Percentiles rank a stretch among this genome's conserved stretches.
These are phyloP conservation scores for Lentinula raphanica DNA, from an alignment of 768 basidiomycete species.

Conservation along the genomic window DNA sequence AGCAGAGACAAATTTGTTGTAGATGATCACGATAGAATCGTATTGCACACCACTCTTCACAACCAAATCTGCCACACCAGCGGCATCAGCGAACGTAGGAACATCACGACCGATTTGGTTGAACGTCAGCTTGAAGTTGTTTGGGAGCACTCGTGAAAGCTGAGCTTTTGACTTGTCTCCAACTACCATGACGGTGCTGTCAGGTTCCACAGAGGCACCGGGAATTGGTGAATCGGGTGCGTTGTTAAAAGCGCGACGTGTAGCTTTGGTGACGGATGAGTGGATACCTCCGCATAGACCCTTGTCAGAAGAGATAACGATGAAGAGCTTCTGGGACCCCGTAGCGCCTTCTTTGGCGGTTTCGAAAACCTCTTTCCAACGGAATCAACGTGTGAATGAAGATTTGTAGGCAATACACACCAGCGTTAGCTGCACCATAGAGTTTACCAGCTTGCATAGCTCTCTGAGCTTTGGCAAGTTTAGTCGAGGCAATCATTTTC, in stretches of 20 bases:
- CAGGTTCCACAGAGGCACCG: slow-evolving; percentile 41
- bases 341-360: slow-evolving; percentile 66
- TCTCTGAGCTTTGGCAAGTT: slow-evolving; percentile 90
- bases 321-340: slow-evolving; percentile 77
- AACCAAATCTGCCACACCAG: slow-evolving; percentile 89
- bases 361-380: slow-evolving; percentile 76
- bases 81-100: slow-evolving; percentile 92
- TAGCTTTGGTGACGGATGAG: slow-evolving; percentile 90
- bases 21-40: slow-evolving; percentile 76
- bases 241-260: slow-evolving; percentile 64
- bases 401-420: slow-evolving; percentile 35
- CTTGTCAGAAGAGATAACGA: slow-evolving; percentile 96
- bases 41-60: slow-evolving; percentile 79
- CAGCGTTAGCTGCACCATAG: slow-evolving; percentile 89
- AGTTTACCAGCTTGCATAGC: slow-evolving; percentile 89
- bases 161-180: slow-evolving; percentile 98
- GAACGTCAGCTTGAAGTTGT: slow-evolving; percentile 80
- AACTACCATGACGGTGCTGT: slow-evolving; percentile 76
- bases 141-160: slow-evolving; percentile 58
- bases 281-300: slow-evolving; percentile 99
- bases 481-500: slow-evolving; percentile 99
- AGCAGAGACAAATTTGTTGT: slow-evolving; percentile 86
- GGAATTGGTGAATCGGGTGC: slow-evolving; percentile 44
- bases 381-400: slow-evolving; percentile 5
- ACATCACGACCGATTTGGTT: slow-evolving; percentile 98